Evolutionary conservation across 805 yeast genomes (phyloP).

Genomic region (Kluyveromyces nonfermentans): DNA sequence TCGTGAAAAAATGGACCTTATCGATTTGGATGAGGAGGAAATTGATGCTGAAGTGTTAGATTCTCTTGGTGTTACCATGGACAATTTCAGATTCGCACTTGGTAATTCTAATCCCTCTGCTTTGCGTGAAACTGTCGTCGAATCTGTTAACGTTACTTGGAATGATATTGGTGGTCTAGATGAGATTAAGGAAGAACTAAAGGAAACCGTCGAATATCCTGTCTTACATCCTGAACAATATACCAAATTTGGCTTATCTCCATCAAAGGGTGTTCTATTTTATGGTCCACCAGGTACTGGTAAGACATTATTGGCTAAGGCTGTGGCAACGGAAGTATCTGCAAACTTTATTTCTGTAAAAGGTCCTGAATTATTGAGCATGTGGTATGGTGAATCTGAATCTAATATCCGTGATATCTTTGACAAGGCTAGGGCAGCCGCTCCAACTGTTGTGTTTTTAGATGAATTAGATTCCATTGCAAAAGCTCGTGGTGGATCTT

Average conservation of each 20-base stretch:
- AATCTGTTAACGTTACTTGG: slow-evolving; percentile 98
- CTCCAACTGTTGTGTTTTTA: slow-evolving; percentile 96
- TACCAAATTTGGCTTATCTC: slow-evolving; percentile 95
- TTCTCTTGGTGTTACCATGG: slow-evolving; percentile 97
- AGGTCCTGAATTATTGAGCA: slow-evolving; percentile 93
- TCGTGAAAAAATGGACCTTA: slow-evolving; percentile 97
- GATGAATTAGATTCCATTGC: slow-evolving; percentile 98
- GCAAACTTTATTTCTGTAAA: slow-evolving; percentile 96
- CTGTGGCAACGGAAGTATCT: slow-evolving; percentile 98
- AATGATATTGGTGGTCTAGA: slow-evolving; percentile 99
- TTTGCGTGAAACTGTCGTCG: slow-evolving; percentile 97
- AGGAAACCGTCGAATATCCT: slow-evolving; percentile 98
- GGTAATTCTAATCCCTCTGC: slow-evolving; percentile 99
- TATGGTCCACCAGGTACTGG: slow-evolving; percentile 99
- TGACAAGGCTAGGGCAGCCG: slow-evolving; percentile 98
- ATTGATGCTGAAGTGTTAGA: slow-evolving; percentile 96
- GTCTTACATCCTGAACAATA: slow-evolving; percentile 98
- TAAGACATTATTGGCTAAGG: slow-evolving; percentile 96
- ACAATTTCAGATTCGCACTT: slow-evolving; percentile 93
- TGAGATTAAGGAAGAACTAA: slow-evolving; percentile 89
- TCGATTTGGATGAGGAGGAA: slow-evolving; percentile 91
- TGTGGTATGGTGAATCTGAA: slow-evolving; percentile 99
- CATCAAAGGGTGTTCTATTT: slow-evolving; percentile 96
- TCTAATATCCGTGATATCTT: slow-evolving; percentile 95
- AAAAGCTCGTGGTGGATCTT: slow-evolving; percentile 87